phyloP scores from a whole-genome alignment of 768 basidiomycete species.

The Naganishia kalamii region DNA sequence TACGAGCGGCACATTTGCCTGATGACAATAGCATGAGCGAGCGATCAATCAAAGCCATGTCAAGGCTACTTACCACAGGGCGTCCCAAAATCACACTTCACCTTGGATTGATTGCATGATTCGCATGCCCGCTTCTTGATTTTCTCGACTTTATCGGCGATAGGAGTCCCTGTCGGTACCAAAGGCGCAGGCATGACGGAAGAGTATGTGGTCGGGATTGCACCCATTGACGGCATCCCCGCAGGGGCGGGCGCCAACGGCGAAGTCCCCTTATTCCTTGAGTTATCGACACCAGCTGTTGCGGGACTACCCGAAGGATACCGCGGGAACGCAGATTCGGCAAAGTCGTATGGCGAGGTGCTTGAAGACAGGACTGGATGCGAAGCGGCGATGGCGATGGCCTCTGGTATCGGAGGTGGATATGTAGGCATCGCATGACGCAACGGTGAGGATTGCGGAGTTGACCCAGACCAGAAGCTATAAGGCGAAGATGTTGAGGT shows the following conservation, averaged over 20 bases:
- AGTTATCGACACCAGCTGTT: not conserved
- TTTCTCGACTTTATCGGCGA: slow-evolving; percentile 9
- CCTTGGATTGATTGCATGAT: slow-evolving; percentile 45
- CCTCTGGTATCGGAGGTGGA: not conserved
- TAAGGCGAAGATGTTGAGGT: not conserved
- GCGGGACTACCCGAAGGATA: not conserved
- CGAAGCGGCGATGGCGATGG: not conserved
- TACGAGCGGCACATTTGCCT: slow-evolving; percentile 20
- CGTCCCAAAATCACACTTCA: slow-evolving; percentile 39
- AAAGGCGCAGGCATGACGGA: slow-evolving; percentile 10
- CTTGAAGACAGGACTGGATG: not conserved
- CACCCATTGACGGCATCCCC: not conserved
- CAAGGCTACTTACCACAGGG: slow-evolving; percentile 33
- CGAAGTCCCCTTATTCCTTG: not conserved
- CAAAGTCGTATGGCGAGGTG: not conserved
- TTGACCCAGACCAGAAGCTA: not conserved
- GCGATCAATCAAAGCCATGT: not conserved
- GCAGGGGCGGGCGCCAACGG: not conserved
- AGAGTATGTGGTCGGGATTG: not conserved
- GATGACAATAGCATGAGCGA: not conserved
- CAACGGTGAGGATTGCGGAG: not conserved
- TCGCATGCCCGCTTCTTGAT: slow-evolving; percentile 44
- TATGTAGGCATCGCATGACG: not conserved
- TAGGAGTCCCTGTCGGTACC: slow-evolving; percentile 23
- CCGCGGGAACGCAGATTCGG: not conserved